Conservation (phyloP, 352 stramenopile genomes). For the Phytophthora melonis region DNA sequence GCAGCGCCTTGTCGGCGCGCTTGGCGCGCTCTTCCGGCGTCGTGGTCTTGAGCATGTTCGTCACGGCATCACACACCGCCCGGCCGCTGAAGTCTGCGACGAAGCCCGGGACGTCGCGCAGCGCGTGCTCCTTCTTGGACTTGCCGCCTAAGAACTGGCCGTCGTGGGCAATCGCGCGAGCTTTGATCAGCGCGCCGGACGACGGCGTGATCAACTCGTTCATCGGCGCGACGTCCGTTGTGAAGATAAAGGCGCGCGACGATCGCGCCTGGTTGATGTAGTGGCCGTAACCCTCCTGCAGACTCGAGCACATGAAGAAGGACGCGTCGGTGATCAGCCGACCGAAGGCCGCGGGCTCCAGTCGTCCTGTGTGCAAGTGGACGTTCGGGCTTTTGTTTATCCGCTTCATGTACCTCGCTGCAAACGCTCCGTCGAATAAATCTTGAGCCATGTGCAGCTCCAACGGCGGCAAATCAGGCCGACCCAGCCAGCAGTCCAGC, state of each 20-base stretch:
- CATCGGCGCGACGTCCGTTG: constrained; percentile 64
- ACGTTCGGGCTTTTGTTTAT: constrained; percentile 43
- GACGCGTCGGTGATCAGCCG: constrained; percentile 48
- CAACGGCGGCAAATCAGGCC: constrained; percentile 43
- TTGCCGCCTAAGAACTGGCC: constrained; percentile 50
- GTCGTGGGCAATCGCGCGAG: constrained; percentile 24
- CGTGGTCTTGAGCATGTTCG: constrained; percentile 44
- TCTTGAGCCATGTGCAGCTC: constrained; percentile 51
- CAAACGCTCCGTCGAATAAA: constrained; percentile 41
- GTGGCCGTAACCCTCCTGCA: constrained; percentile 66
- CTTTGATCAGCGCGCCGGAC: constrained; percentile 52
- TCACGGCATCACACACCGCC: constrained; percentile 57
- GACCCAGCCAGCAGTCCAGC: constrained; percentile 52
- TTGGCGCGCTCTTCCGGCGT: constrained; percentile 40
- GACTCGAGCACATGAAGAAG: constrained; percentile 64
- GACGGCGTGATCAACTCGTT: constrained; percentile 61
- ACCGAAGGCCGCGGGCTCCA: constrained; percentile 49
- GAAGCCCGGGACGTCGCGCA: constrained; percentile 50
- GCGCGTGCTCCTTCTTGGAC: constrained; percentile 38
- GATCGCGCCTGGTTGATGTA: constrained; percentile 75
- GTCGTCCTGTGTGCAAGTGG: constrained; percentile 39
- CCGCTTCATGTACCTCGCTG: constrained; percentile 27
- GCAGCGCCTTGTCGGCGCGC: constrained; percentile 44
- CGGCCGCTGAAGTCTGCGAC: constrained; percentile 46
- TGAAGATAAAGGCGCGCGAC: constrained; percentile 54